Evolutionary conservation across 805 yeast genomes (phyloP), one percentile per base, ranked within the genome.

Genomic region (Cyberlindnera petersonii): DNA sequence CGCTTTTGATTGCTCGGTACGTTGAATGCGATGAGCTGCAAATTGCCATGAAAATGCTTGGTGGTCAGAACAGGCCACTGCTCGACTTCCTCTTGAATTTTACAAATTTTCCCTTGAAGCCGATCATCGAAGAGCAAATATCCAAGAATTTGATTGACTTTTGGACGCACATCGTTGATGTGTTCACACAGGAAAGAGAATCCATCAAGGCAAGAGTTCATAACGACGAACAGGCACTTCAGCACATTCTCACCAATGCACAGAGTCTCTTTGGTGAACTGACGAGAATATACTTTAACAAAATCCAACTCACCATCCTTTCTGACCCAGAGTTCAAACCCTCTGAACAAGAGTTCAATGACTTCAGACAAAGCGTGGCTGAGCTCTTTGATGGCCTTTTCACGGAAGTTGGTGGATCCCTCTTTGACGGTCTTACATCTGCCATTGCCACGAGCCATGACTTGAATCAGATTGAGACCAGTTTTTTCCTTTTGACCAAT

Each of bases 351-450:
- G 94, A 82, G 47, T 86, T 88, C 52, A 60, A 62, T 17, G 71
- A 77, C 19, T 91, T 77, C 59, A 71, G 97, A 49, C 64, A 75
- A 23, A 91, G 83, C 44, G 82, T 83, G 9, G 74, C 82, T 1
- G 98, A 93, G 49, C 68, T 89, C 26, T 75, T 86, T 47, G 93
- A 87, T 39, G 67, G 77, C 0, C 60, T 82, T 2, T 86, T 82
- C 64, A 75, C 87, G 1, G 65, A 85, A 5, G 66, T 86, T 26
- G 86, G 84, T 26, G 39, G 58, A 0, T 62, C 69, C 2, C 58
- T 86, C 26, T 75, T 74, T 46, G 63, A 65, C 5, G 66, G 60
- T 16, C 56, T 85, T 21, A 49, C 65, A 1, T 49, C 54, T 7
- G 65, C 64, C 24, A 58, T 75, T 2, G 41, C 59, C 5, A 40